Percentiles rank a stretch among this genome's conserved stretches.
Conservation (phyloP, 208 protist species). For the Trypanosoma melophagium region DNA sequence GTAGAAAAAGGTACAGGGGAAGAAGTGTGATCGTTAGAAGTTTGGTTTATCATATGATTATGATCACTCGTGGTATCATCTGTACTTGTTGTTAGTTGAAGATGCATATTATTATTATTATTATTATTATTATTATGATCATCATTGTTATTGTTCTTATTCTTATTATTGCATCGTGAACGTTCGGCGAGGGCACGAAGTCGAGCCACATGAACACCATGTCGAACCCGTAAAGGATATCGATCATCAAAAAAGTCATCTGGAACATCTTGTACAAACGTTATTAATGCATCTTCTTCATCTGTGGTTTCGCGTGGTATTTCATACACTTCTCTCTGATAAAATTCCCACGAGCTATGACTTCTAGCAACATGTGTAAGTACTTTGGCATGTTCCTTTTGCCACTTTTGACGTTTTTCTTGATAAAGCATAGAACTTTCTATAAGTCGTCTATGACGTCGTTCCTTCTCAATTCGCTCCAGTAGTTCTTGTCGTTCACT, state of each 20-base stretch:
- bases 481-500: background rate
- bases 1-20: no score
- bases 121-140: no score
- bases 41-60: no score
- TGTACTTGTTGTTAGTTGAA: no score
- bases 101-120: no score
- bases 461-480: constrained; percentile 18
- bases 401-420: constrained; percentile 25
- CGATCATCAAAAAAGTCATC: constrained; percentile 56
- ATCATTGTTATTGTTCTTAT: background rate
- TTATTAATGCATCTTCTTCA: constrained; percentile 61
- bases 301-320: constrained; percentile 15
- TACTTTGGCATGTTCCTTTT: constrained; percentile 33
- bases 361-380: constrained; percentile 44
- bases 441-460: constrained; percentile 22
- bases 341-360: constrained; percentile 60
- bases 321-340: constrained; percentile 49
- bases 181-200: constrained; percentile 26
- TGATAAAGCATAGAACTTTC: constrained; percentile 54
- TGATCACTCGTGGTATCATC: no score
- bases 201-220: constrained; percentile 42
- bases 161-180: background rate
- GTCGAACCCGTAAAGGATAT: constrained; percentile 66
- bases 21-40: no score
- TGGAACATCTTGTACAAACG: constrained; percentile 56